These are phyloP conservation scores for Bryum argenteum DNA, from an alignment of 225 moss, liverwort and hornwort genomes.

Conservation along the genomic window DNA sequence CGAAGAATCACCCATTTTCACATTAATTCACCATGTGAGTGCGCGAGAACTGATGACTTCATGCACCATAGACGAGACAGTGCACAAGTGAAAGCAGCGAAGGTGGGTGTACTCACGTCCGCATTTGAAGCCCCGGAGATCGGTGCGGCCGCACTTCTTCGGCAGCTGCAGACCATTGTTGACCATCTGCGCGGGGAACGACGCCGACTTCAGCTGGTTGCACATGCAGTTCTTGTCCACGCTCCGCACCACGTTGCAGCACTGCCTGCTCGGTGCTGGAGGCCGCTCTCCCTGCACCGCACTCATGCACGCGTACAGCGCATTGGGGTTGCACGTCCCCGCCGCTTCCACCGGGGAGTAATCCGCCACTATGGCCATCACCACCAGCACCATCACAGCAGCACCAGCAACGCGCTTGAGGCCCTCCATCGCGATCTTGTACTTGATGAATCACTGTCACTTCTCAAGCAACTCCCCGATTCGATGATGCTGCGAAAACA, in stretches of 20 bases:
- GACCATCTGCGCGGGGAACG: slow-evolving; percentile 25
- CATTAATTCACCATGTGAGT: neutral
- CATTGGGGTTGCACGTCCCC: slow-evolving; percentile 5
- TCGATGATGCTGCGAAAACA: neutral
- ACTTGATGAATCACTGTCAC: neutral
- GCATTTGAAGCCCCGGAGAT: too few species aligned
- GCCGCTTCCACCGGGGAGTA: slow-evolving; percentile 1
- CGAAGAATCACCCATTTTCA: neutral
- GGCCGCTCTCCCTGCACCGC: slow-evolving; percentile 12
- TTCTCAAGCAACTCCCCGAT: neutral
- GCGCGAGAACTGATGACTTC: too few species aligned
- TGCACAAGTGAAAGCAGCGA: neutral
- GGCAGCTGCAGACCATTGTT: slow-evolving; percentile 13
- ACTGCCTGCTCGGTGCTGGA: neutral
- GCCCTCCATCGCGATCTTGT: slow-evolving; percentile 1
- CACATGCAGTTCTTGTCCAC: slow-evolving; percentile 18
- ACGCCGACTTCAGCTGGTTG: slow-evolving; percentile 13
- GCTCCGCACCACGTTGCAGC: slow-evolving; percentile 15
- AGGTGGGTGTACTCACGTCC: neutral
- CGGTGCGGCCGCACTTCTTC: slow-evolving; percentile 11
- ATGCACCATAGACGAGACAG: neutral
- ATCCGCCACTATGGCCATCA: slow-evolving; percentile 14
- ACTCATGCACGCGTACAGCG: neutral
- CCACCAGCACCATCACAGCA: slow-evolving; percentile 6
- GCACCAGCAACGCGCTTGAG: neutral